A percentile compares a stretch with the other conserved stretches of the same genome.
phyloP scores from a whole-genome alignment of 441 rosid species.

The Syzygium syzygioides region DNA sequence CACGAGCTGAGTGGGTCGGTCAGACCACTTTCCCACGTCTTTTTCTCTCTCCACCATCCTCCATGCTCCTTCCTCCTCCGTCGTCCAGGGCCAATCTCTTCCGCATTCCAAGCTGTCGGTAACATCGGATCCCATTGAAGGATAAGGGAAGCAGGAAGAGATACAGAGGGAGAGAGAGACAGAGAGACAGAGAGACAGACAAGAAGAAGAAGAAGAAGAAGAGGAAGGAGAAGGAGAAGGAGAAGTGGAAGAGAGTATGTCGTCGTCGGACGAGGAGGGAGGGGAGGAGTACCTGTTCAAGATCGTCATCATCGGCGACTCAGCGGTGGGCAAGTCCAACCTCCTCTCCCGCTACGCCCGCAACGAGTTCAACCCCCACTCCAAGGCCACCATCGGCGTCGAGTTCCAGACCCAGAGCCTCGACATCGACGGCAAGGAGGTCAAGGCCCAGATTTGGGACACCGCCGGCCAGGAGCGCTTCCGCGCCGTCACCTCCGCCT shows the following conservation, averaged over 20 bases:
- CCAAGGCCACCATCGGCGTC: conserved; percentile 59
- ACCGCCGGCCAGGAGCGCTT: conserved; percentile 68
- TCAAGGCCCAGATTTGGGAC: conserved; percentile 75
- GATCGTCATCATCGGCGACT: conserved; percentile 57
- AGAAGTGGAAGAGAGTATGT: conserved; percentile 19
- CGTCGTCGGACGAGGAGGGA: conserved; percentile 51
- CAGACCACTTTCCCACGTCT: background rate
- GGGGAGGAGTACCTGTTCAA: conserved; percentile 70
- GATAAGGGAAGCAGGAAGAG: background rate
- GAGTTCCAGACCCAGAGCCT: conserved; percentile 72
- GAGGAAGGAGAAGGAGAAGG: background rate
- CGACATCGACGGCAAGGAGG: conserved; percentile 52
- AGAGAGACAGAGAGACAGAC: background rate
- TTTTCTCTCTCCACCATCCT: background rate
- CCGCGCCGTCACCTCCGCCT: conserved; percentile 66
- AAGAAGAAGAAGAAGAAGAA: background rate
- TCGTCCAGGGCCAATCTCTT: background rate
- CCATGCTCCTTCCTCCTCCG: background rate
- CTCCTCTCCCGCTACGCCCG: conserved; percentile 58
- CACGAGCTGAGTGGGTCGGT: background rate
- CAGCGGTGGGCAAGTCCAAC: conserved; percentile 63
- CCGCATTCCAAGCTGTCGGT: background rate
- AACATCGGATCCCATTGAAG: background rate
- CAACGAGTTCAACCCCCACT: conserved; percentile 60
- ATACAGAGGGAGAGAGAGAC: background rate